Evolutionary conservation across 768 basidiomycete genomes (phyloP), one percentile per base, ranked within the genome.

Genomic region (Podaxis sp.): DNA sequence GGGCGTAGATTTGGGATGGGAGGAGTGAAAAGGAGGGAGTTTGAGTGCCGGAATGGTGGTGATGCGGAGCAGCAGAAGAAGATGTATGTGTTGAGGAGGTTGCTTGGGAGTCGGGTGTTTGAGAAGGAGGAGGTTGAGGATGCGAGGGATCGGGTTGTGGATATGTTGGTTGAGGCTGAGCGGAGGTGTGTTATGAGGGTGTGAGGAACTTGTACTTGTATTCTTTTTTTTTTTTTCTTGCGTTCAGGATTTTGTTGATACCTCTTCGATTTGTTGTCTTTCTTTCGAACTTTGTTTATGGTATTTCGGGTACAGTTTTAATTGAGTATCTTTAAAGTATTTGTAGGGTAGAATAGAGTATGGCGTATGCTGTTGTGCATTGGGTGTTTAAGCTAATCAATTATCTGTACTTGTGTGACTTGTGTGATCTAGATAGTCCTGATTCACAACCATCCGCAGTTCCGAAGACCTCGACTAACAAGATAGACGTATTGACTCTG

Each of bases 111-210:
- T 67, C 68, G 77, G 57, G 76, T 71, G 57, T 81, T 77, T 66
- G 79, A 82, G 64, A 72, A 68, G 36, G 66, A 65, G 36, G 69
- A 71, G 27, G 69, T 91, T 56, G 90, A 92, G 70, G 89, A 91
- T 62, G 90, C 89, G 50, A 78, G 86, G 59, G 91, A 92, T 71
- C 73, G 79, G n/a, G 86, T 85, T 37, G 88, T 91, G 50, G 91
- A 93, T 73, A 76, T 87, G 77, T 77, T 91, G 57, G 76, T 80
- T 18, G 79, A 77, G 37, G 66, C 71, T 28, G 79, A 79, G 67
- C 71, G 77, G 64, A 69, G 63, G 64, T 69, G 58, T 62, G 13
- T 40, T 3, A 10, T 27, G 37, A 52, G 32, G 14, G 52, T 37
- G 21, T 46, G 55, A 21, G 11, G 6, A 14, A 0, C 11, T 25